Conservation (phyloP, 2,329 filamentous ascomycete genomes). For the Coniochaeta prunicola region DNA sequence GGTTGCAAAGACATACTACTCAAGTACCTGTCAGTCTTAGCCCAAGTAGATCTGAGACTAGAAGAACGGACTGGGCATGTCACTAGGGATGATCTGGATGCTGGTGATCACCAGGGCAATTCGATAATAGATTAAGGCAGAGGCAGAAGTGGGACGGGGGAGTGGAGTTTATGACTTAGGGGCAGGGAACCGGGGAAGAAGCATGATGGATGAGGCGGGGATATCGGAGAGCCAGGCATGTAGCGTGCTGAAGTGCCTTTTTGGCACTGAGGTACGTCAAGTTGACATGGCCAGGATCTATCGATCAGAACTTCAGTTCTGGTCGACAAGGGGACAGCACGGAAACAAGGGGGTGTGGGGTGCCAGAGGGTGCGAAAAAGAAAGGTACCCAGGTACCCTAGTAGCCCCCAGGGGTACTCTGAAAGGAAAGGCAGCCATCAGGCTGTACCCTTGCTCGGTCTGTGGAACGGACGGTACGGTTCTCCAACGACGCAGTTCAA, state of each 20-base stretch:
- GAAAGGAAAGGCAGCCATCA: neutral
- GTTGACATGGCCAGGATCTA: neutral
- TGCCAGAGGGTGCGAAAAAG: neutral
- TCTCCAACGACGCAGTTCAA: neutral
- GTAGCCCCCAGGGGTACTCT: neutral
- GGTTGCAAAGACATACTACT: neutral
- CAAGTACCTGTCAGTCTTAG: neutral
- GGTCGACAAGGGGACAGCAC: neutral
- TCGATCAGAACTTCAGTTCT: neutral
- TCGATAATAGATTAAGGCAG: neutral
- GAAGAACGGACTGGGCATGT: constrained; percentile 1
- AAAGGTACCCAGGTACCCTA: neutral
- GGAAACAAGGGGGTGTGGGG: constrained; percentile 1
- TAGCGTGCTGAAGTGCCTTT: neutral
- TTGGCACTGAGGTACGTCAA: neutral
- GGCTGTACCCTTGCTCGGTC: neutral
- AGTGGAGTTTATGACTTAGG: neutral
- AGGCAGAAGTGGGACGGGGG: neutral
- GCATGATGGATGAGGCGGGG: neutral
- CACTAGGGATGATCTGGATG: neutral
- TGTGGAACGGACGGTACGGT: neutral
- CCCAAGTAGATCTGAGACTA: neutral
- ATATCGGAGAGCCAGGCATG: neutral
- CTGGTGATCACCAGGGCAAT: neutral
- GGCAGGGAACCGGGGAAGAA: neutral